Evolutionary conservation across 768 basidiomycete genomes (phyloP).

Genomic region (Dentipellis fragilis): DNA sequence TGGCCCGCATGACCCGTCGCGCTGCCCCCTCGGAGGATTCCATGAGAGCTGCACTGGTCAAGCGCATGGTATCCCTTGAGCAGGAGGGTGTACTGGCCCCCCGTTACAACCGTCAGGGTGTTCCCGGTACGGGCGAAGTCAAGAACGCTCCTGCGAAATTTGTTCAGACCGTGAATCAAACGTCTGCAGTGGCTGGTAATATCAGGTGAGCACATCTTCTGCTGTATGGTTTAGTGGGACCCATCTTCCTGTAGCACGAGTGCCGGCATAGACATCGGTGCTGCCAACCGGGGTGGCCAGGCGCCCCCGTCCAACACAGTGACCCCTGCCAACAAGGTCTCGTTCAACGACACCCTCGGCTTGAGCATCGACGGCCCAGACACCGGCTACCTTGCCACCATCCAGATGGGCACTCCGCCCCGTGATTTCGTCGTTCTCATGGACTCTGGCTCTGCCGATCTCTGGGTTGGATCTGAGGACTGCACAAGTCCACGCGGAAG

Average conservation of each 20-base stretch:
- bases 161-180: too few species aligned
- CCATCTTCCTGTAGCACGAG: not conserved
- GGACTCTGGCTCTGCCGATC: constrained; percentile 38
- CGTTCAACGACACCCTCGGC: constrained; percentile 46
- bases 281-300: not conserved
- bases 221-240: not conserved
- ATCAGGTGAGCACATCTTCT: not conserved
- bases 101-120: constrained; percentile 10
- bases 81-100: constrained; percentile 1
- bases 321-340: constrained; percentile 32
- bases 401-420: constrained; percentile 36
- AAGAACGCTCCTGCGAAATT: too few species aligned
- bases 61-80: constrained; percentile 22
- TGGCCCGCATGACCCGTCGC: constrained; percentile 60
- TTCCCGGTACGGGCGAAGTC: not conserved
- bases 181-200: too few species aligned
- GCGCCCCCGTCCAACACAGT: constrained; percentile 17
- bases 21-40: constrained; percentile 36
- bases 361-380: constrained; percentile 59
- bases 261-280: not conserved
- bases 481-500: constrained; percentile 23
- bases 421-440: constrained; percentile 32
- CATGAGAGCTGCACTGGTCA: constrained; percentile 34
- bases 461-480: constrained; percentile 30
- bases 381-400: constrained; percentile 36